Conservation (phyloP, 164 flowering plant genomes). For the Annona cherimola region DNA sequence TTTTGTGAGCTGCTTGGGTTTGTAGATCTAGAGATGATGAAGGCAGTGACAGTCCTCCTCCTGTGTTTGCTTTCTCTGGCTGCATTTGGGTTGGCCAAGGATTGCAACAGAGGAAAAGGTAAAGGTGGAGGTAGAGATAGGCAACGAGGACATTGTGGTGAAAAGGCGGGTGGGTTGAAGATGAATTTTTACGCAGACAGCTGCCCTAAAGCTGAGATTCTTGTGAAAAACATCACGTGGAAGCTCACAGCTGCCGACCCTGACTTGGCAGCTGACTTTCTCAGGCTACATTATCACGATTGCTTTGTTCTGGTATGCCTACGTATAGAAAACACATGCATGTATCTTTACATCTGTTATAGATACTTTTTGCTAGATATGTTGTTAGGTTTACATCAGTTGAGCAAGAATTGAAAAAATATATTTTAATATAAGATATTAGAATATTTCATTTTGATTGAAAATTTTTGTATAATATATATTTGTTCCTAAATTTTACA, state of each 20-base stretch:
- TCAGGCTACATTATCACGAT: constrained; percentile 25
- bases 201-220: constrained; percentile 24
- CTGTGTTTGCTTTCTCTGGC: neutral
- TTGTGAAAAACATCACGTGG: constrained; percentile 21
- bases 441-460: too few relatives aligned
- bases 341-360: too few relatives aligned
- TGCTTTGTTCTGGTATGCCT: constrained; percentile 27
- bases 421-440: too few relatives aligned
- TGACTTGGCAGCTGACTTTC: constrained; percentile 16
- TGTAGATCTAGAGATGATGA: neutral
- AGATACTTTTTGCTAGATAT: too few relatives aligned
- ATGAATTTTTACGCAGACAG: constrained; percentile 8
- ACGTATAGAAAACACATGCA: too few relatives aligned
- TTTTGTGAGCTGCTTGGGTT: neutral
- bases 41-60: neutral
- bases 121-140: constrained; percentile 9
- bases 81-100: neutral
- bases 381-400: too few relatives aligned
- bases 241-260: constrained; percentile 10
- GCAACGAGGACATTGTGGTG: constrained; percentile 18
- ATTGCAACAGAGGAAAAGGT: constrained; percentile 7
- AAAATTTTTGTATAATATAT: too few relatives aligned
- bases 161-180: constrained; percentile 5
- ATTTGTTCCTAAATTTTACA: too few relatives aligned
- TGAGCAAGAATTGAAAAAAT: too few relatives aligned